Base-by-base conservation (phyloP, 139 green algal genomes). In the Edaphochlamys debaryana region DNA sequence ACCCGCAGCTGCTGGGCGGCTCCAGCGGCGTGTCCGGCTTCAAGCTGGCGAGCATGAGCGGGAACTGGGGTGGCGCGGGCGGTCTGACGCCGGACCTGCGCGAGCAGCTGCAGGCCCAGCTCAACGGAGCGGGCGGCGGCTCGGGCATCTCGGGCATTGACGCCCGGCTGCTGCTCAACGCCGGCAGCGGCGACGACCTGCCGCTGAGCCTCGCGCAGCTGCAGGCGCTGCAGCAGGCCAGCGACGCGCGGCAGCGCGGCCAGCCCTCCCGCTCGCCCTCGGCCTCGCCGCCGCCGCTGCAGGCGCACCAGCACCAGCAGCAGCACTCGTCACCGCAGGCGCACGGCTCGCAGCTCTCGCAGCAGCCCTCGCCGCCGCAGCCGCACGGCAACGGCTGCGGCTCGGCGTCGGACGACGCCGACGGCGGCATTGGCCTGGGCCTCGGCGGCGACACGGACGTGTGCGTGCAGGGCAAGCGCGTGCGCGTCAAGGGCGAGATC, bases 311-410 rank as follows among this genome's bases (percentile, higher is more conserved):
- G 25, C 76, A 74, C 38, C 76, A 73, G 42, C 63, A 63, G 30
- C 75, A 73, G 60, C 58, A 38, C 3, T 82, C 75, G 4, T 81
- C 75, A 17, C 62, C 76, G 7, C 76, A 73, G 63, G 56, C 60
- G 63, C 76, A 27, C 29, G 58, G 60, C 64, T 74, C 63, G 23
- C 76, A 73, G 42, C 6, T 50, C 27, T 73, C 76, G 8, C 76
- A 64, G 76, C 76, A 74, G 64, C 62, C 62, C 0, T 73, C 63
- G 5, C 76, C 62, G 19, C 76, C 76, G 19, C 76, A 64, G 42
- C 22, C n/a, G 20, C 73, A 69, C 20, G 38, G 40, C 30, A 15
- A 58, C 58, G 73, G 73, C 38, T 54, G 37, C 4, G 56, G 3
- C 1, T 81, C 75, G 75, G 60, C 71, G 0, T 60, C 71, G 2